Percentiles rank a stretch among this genome's conserved stretches.
Conservation (phyloP, 148 eudicot genomes). For the Oxyria digyna region DNA sequence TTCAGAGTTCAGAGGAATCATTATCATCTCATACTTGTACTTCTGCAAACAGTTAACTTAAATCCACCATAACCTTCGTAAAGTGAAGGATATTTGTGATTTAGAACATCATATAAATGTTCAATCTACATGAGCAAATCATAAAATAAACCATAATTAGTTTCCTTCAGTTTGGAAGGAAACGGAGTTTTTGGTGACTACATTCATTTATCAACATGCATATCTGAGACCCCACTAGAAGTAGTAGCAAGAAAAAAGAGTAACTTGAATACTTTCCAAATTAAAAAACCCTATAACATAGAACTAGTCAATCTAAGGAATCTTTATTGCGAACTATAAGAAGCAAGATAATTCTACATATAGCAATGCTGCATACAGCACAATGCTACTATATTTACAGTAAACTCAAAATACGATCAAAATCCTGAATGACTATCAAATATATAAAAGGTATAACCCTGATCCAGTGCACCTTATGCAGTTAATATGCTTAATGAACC, state of each 20-base stretch:
- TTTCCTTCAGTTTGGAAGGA: neutral
- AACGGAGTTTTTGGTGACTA: neutral
- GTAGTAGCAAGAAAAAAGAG: neutral
- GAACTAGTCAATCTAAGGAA: conserved; percentile 2
- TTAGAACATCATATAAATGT: neutral
- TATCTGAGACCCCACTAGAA: neutral
- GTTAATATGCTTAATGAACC: neutral
- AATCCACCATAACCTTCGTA: neutral
- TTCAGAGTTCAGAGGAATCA: neutral
- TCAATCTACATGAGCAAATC: neutral
- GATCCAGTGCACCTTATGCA: neutral
- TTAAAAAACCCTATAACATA: neutral
- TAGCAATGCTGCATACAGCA: too few relatives aligned
- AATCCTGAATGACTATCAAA: neutral
- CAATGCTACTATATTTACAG: neutral
- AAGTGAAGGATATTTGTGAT: neutral
- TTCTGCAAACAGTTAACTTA: neutral
- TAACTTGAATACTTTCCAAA: neutral
- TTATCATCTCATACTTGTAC: neutral
- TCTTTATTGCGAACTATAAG: neutral
- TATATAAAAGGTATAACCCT: neutral
- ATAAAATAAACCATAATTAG: neutral
- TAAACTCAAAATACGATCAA: neutral
- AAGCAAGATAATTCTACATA: neutral
- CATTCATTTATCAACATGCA: neutral